These are phyloP conservation scores for Zostera marina DNA, from an alignment of 116 monocot genomes.

Conservation along the genomic window DNA sequence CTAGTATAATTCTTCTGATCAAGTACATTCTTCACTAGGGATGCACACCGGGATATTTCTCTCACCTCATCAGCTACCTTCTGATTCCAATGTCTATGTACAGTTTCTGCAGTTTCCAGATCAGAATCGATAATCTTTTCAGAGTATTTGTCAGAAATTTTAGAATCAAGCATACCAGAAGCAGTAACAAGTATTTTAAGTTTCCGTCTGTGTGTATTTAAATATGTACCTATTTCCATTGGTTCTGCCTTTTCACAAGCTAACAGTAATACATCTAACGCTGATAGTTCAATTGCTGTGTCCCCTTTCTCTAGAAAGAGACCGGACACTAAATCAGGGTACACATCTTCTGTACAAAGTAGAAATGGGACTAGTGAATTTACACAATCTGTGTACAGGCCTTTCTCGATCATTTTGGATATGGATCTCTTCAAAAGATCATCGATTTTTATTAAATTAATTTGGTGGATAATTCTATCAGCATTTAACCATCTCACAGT, in stretches of 20 bases:
- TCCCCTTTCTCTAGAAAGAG: constrained; percentile 19
- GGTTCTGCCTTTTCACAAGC: constrained; percentile 67
- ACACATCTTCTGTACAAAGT: constrained; percentile 41
- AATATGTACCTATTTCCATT: constrained; percentile 38
- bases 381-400: constrained; percentile 47
- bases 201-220: constrained; percentile 50
- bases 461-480: constrained; percentile 53
- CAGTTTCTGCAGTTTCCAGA: constrained; percentile 23
- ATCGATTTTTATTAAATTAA: constrained; percentile 66
- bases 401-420: constrained; percentile 51
- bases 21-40: constrained; percentile 39
- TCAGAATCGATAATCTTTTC: constrained; percentile 12
- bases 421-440: constrained; percentile 23
- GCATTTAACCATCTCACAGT: constrained; percentile 37
- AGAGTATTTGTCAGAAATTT: constrained; percentile 7
- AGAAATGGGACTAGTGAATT: constrained; percentile 58
- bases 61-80: constrained; percentile 53
- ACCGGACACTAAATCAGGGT: constrained; percentile 19
- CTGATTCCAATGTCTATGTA: constrained; percentile 16
- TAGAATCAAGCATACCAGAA: constrained; percentile 41
- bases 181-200: constrained; percentile 46
- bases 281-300: constrained; percentile 42
- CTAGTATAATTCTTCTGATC: constrained; percentile 25
- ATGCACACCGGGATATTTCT: constrained; percentile 38
- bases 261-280: constrained; percentile 55